These are phyloP conservation scores for Polytrichum commune DNA, from an alignment of 225 moss, liverwort and hornwort genomes.

Conservation along the genomic window DNA sequence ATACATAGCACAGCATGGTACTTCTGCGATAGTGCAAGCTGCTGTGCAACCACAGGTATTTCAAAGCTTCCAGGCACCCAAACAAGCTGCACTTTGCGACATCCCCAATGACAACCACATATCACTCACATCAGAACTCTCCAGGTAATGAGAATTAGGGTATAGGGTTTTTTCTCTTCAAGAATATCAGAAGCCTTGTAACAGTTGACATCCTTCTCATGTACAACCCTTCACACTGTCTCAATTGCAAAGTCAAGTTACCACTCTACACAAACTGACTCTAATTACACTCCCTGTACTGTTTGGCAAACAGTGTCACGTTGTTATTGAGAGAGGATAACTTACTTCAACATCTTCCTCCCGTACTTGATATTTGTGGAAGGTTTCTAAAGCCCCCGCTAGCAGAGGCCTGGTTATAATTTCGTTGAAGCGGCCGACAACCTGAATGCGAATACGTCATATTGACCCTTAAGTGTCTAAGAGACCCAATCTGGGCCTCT, in stretches of 20 bases:
- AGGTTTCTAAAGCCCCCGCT: slow-evolving; percentile 76
- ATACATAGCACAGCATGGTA: slow-evolving; percentile 67
- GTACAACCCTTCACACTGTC: too few species aligned
- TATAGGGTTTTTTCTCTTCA: not conserved
- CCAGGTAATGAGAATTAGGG: not conserved
- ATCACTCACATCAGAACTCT: not conserved
- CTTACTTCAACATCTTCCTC: slow-evolving; percentile 70
- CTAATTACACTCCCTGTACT: too few species aligned
- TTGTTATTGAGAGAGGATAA: slow-evolving; percentile 2
- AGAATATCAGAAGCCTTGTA: too few species aligned
- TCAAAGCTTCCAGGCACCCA: slow-evolving; percentile 94
- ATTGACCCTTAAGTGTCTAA: too few species aligned
- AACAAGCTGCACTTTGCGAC: slow-evolving; percentile 37
- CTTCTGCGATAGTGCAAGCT: slow-evolving; percentile 56
- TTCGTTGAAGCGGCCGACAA: slow-evolving; percentile 89
- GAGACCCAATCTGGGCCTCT: too few species aligned
- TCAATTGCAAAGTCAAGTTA: too few species aligned
- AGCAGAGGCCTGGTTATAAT: slow-evolving; percentile 73
- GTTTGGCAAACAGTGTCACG: not conserved
- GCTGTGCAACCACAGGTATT: slow-evolving; percentile 67
- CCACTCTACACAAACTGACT: too few species aligned
- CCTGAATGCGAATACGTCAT: slow-evolving; percentile 20
- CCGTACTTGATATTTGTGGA: slow-evolving; percentile 63
- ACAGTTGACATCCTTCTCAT: too few species aligned
- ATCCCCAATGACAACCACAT: not conserved